These are phyloP conservation scores for Trichoderma semiorbis DNA, from an alignment of 2,329 filamentous ascomycete genomes.

Conservation along the genomic window DNA sequence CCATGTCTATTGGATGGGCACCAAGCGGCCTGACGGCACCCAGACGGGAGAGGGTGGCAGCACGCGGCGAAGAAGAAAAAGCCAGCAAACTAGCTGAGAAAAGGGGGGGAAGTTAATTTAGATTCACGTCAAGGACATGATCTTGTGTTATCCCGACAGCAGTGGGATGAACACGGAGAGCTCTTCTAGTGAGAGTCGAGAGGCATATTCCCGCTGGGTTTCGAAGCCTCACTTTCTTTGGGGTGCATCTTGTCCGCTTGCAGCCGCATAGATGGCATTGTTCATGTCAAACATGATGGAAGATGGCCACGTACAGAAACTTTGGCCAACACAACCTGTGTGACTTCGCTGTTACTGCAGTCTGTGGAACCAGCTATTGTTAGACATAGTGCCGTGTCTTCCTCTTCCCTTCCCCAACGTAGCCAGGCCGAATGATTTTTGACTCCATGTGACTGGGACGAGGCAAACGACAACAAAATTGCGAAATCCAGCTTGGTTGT, in stretches of 20 bases:
- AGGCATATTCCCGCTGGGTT: background rate
- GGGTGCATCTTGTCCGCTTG: background rate
- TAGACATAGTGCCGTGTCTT: background rate
- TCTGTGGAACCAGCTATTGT: background rate
- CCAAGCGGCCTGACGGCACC: background rate
- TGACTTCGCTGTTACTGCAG: background rate
- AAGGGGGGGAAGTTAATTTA: background rate
- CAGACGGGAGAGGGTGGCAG: background rate
- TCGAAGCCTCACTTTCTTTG: background rate
- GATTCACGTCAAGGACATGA: background rate
- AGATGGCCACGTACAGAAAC: background rate
- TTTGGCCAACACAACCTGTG: background rate
- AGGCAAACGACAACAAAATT: background rate
- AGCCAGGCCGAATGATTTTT: background rate
- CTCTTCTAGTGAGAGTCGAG: background rate
- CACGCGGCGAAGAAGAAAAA: background rate
- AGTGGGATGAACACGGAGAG: background rate
- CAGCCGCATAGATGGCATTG: background rate
- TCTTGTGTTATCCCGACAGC: background rate
- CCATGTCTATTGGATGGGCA: background rate
- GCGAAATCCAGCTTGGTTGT: background rate
- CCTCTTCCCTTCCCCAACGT: background rate
- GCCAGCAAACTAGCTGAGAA: background rate
- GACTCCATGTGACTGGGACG: background rate
- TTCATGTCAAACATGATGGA: background rate